Percentiles rank a stretch among this genome's conserved stretches.
Conservation (phyloP, 306 rosid genomes). For the Psophocarpus tetragonolobus region DNA sequence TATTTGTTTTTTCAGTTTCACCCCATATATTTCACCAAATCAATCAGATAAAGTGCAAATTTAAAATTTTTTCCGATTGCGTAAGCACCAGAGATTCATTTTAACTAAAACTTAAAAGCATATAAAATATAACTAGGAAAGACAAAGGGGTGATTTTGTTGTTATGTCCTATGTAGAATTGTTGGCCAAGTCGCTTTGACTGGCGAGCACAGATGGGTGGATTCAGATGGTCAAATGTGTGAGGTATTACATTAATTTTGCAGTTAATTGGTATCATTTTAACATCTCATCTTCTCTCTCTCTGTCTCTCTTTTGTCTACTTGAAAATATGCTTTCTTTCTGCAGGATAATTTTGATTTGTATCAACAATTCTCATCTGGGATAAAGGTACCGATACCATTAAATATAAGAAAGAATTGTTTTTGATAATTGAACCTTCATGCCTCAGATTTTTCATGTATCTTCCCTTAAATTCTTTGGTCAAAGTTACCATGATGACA, state of each 20-base stretch:
- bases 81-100: not conserved
- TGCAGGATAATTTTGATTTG: slow-evolving; percentile 54
- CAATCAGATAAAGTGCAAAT: not conserved
- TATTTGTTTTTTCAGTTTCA: not conserved
- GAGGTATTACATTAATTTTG: slow-evolving; percentile 47
- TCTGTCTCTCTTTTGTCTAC: not conserved
- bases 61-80: not conserved
- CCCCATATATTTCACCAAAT: not conserved
- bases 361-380: slow-evolving; percentile 62
- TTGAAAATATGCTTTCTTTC: slow-evolving; percentile 17
- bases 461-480: not conserved
- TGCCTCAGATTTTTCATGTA: not conserved
- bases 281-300: not conserved
- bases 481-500: slow-evolving; percentile 4
- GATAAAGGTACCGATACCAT: slow-evolving; percentile 74
- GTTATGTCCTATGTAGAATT: slow-evolving; percentile 45
- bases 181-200: slow-evolving; percentile 76
- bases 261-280: not conserved
- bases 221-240: slow-evolving; percentile 47
- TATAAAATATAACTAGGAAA: not conserved
- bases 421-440: not conserved
- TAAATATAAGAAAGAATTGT: not conserved
- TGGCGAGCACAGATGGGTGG: slow-evolving; percentile 69
- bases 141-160: slow-evolving; percentile 19
- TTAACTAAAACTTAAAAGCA: not conserved